Base-by-base conservation (phyloP, 2,329 filamentous ascomycete species). In the Phoma sp. region DNA sequence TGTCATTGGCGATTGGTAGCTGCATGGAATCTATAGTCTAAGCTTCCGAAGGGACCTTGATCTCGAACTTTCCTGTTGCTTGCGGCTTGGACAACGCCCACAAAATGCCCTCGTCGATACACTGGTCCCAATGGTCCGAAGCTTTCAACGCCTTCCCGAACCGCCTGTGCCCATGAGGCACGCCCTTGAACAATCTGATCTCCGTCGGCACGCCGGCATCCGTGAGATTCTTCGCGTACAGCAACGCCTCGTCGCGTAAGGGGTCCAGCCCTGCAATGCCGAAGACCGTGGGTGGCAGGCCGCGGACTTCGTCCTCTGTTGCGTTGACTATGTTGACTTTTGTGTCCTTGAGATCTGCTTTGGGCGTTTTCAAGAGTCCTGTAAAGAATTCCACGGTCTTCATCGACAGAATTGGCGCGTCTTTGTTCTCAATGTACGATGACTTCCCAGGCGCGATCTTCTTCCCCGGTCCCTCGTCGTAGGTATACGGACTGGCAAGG, bases 111-210 rank as follows among this genome's bases (percentile, higher is more conserved):
- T 76, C 60, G 33, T 77, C 74, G 24, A 79, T 70, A 8, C 77
- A 74, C 25, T 68, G 61, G 44, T 82, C 79, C 77, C 78, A 81
- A 30, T 75, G 61, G 27, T 70, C 66, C 4, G 69, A 75, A 24
- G 72, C 74, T 10, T 73, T 69, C 7, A 81, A 44, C n/a, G 67
- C 71, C 8, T 75, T 70, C 3, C 76, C 76, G 51, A 77, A 79
- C 8, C 77, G 82, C 38, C 78, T 67, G 60, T 83, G 83, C 0
- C 78, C 79, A 68, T 85, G 83, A 0, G 83, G 83, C 0, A 85
- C 67, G 0, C 83, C 82, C 24, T 72, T 76, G 64, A 83, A 84
- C 0, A 85, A 57, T 50, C 77, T 70, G 0, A 79, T 67, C 48
- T 81, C 69, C 0, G 80, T 83, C 0, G 82, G 77, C 0, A 85